Conservation (phyloP, 2,329 filamentous ascomycete species). For the Nemania sp. region DNA sequence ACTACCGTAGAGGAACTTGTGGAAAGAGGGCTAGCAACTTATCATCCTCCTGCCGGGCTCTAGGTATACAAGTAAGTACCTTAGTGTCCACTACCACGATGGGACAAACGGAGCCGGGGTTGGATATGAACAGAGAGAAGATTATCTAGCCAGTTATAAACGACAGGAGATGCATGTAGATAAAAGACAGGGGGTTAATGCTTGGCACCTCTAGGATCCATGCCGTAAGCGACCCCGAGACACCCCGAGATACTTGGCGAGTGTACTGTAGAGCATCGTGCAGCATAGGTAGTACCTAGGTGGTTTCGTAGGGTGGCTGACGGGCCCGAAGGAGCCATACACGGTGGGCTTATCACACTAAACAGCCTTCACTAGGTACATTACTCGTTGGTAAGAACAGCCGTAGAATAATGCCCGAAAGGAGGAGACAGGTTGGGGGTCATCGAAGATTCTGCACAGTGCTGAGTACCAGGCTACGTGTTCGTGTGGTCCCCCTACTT, state of each 20-base stretch:
- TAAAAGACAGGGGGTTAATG: constrained; percentile 33
- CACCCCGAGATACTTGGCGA: constrained; percentile 35
- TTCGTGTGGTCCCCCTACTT: background rate
- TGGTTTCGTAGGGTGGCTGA: constrained; percentile 22
- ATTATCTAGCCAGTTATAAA: background rate
- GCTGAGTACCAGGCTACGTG: constrained; percentile 3
- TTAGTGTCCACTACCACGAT: constrained; percentile 16
- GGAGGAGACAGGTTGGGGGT: background rate
- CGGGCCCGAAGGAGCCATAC: background rate
- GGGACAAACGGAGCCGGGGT: constrained; percentile 20
- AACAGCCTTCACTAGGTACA: background rate
- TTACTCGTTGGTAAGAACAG: background rate
- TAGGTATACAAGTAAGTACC: too few species aligned
- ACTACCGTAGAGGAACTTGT: constrained; percentile 3
- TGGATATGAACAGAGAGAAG: constrained; percentile 13
- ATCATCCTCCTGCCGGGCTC: too few species aligned
- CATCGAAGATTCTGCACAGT: background rate
- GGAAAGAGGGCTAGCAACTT: constrained; percentile 11
- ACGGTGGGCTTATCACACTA: background rate
- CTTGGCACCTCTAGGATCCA: constrained; percentile 39
- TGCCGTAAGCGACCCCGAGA: constrained; percentile 31
- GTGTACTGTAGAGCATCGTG: constrained; percentile 1
- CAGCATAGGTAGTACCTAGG: background rate
- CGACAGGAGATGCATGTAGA: constrained; percentile 30
- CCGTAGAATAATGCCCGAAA: background rate